These are phyloP conservation scores for Acidiella bohemica DNA, from an alignment of 495 filamentous ascomycete genomes.

Conservation along the genomic window DNA sequence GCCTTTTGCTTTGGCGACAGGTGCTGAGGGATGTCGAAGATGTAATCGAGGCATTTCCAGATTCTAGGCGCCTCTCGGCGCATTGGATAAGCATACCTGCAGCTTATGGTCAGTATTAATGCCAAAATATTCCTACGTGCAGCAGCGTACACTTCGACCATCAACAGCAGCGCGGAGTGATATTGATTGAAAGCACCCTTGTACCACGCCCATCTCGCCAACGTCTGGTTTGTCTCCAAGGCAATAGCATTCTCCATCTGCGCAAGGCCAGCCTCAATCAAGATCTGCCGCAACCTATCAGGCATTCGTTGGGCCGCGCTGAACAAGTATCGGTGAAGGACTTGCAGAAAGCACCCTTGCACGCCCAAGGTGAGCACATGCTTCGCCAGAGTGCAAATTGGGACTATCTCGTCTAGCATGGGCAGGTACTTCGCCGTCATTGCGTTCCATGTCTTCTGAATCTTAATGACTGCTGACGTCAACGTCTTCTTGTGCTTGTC, in stretches of 20 bases:
- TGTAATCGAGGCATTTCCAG: constrained; percentile 58
- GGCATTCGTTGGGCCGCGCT: constrained; percentile 35
- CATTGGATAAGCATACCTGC: constrained; percentile 44
- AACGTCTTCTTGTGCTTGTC: constrained; percentile 45
- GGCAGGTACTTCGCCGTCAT: constrained; percentile 48
- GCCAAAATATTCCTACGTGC: no score
- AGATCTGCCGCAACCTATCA: constrained; percentile 34
- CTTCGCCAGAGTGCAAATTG: constrained; percentile 45
- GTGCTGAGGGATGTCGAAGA: constrained; percentile 45
- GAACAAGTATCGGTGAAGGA: constrained; percentile 45
- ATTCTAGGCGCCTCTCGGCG: constrained; percentile 44
- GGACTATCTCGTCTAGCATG: constrained; percentile 41
- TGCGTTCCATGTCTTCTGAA: constrained; percentile 44
- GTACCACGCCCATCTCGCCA: constrained; percentile 37
- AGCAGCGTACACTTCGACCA: constrained; percentile 37
- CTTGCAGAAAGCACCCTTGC: constrained; percentile 48
- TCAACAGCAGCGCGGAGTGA: constrained; percentile 34
- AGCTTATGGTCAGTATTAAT: no score
- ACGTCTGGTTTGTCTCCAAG: constrained; percentile 41
- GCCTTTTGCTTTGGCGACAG: constrained; percentile 32
- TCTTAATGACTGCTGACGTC: constrained; percentile 42
- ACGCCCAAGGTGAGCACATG: constrained; percentile 48
- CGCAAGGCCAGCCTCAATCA: constrained; percentile 38
- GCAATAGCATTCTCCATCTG: constrained; percentile 47
- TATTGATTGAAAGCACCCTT: constrained; percentile 36